A percentile compares a stretch with the other conserved stretches of the same genome.
Evolutionary conservation across 1,284 basidiomycete species (phyloP).

Genomic region (Pisolithus thermaeus): DNA sequence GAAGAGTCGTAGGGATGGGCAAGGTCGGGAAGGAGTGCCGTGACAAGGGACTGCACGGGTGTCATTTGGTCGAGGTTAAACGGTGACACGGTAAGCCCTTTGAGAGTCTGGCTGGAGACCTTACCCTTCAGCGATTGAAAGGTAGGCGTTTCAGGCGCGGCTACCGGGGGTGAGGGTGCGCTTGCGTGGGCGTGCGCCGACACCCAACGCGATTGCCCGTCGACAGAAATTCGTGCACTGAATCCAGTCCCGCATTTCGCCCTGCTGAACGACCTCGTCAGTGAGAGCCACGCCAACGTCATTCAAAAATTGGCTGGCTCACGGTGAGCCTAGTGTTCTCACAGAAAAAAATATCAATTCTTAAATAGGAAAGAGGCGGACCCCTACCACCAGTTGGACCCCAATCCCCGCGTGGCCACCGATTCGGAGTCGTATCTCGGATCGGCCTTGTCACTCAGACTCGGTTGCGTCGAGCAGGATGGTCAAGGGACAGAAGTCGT

Average conservation of each 20-base stretch:
- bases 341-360: background rate
- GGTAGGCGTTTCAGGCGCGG: background rate
- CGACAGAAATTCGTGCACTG: background rate
- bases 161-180: background rate
- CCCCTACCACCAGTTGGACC: background rate
- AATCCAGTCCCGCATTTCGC: background rate
- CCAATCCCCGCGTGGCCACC: background rate
- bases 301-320: background rate
- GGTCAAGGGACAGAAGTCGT: slow-evolving; percentile 60
- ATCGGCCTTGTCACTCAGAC: background rate
- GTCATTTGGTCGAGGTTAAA: slow-evolving; percentile 79
- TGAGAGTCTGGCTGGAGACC: slow-evolving; percentile 45
- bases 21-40: slow-evolving; percentile 60
- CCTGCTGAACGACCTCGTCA: background rate
- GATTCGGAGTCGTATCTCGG: background rate
- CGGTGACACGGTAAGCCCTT: slow-evolving; percentile 61
- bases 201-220: background rate
- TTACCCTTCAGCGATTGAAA: slow-evolving; percentile 41
- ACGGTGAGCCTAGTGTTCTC: too few species aligned
- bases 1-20: slow-evolving; percentile 40
- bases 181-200: background rate
- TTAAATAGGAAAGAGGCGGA: slow-evolving; percentile 1
- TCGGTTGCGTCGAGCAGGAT: slow-evolving; percentile 19
- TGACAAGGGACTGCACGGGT: slow-evolving; percentile 78
- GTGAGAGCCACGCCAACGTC: background rate